Conservation (phyloP, 192 early-diverging fungal species). For the Oehlia diaphana region DNA sequence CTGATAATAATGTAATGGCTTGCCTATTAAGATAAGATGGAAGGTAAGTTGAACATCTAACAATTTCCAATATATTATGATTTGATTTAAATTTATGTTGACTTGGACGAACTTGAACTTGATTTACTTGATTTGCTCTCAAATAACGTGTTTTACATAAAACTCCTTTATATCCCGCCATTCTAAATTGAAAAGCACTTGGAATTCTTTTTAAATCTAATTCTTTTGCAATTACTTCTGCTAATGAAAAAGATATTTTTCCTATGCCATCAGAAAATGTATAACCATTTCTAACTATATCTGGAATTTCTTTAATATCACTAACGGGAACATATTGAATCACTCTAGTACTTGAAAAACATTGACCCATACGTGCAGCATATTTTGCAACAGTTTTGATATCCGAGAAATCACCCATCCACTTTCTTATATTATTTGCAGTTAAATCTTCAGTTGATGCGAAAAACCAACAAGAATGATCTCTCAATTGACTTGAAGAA, state of each 20-base stretch:
- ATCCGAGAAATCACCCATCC: constrained; percentile 73
- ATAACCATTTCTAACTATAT: constrained; percentile 58
- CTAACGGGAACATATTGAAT: constrained; percentile 40
- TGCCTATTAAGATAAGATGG: constrained; percentile 65
- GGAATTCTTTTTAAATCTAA: constrained; percentile 47
- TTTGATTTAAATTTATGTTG: constrained; percentile 60
- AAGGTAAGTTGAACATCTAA: constrained; percentile 50
- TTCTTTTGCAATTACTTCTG: constrained; percentile 39
- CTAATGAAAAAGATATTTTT: constrained; percentile 53
- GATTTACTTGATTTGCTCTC: constrained; percentile 36
- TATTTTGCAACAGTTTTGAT: constrained; percentile 68
- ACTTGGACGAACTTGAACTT: constrained; percentile 55
- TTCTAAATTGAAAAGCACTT: constrained; percentile 70
- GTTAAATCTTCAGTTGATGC: constrained; percentile 44
- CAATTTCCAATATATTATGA: constrained; percentile 57
- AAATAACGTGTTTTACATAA: constrained; percentile 40
- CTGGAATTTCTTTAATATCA: constrained; percentile 50
- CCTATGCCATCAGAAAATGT: constrained; percentile 79
- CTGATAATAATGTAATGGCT: constrained; percentile 58
- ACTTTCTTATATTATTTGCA: constrained; percentile 51
- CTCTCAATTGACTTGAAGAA: constrained; percentile 64
- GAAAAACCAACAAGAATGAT: constrained; percentile 75
- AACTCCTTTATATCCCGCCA: constrained; percentile 68
- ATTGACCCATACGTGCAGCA: constrained; percentile 72
- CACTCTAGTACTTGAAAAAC: constrained; percentile 67